These are phyloP conservation scores for Dactylellina cionopaga DNA, from an alignment of 2,329 filamentous ascomycete genomes.

Conservation along the genomic window DNA sequence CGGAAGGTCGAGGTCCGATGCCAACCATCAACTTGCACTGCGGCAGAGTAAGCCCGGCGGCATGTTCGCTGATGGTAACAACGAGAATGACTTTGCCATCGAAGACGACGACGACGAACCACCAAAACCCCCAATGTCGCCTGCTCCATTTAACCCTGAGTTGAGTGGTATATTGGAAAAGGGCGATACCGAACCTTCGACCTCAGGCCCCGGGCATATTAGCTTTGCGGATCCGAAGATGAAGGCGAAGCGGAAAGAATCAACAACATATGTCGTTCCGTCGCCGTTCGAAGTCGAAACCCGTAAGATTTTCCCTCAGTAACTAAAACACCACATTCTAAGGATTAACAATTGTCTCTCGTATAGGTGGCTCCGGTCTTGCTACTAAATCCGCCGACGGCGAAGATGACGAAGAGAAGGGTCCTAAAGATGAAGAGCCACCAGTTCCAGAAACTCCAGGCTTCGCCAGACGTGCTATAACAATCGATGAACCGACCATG, in stretches of 20 bases:
- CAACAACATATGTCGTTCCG: constrained; percentile 37
- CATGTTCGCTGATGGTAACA: constrained; percentile 53
- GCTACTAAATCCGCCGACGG: constrained; percentile 24
- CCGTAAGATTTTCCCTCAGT: constrained; percentile 12
- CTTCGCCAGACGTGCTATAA: constrained; percentile 60
- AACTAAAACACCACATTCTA: not conserved
- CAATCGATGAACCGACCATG: constrained; percentile 64
- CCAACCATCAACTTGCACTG: constrained; percentile 40
- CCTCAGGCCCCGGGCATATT: constrained; percentile 29
- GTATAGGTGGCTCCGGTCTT: constrained; percentile 39
- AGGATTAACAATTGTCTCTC: not conserved
- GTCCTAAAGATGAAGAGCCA: constrained; percentile 31
- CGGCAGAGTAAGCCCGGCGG: constrained; percentile 53
- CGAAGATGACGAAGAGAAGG: constrained; percentile 25
- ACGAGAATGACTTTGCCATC: constrained; percentile 39
- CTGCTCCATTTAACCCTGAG: constrained; percentile 16
- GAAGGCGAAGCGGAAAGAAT: constrained; percentile 31
- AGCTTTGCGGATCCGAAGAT: constrained; percentile 43
- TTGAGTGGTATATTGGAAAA: constrained; percentile 44
- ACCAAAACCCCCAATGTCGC: constrained; percentile 17
- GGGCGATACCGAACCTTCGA: not conserved
- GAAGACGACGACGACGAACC: constrained; percentile 41
- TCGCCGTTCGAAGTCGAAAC: constrained; percentile 44
- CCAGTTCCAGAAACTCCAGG: constrained; percentile 54
- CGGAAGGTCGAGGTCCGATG: constrained; percentile 36